Conservation (phyloP, 1,284 basidiomycete genomes). For the Marasmius fiardii region DNA sequence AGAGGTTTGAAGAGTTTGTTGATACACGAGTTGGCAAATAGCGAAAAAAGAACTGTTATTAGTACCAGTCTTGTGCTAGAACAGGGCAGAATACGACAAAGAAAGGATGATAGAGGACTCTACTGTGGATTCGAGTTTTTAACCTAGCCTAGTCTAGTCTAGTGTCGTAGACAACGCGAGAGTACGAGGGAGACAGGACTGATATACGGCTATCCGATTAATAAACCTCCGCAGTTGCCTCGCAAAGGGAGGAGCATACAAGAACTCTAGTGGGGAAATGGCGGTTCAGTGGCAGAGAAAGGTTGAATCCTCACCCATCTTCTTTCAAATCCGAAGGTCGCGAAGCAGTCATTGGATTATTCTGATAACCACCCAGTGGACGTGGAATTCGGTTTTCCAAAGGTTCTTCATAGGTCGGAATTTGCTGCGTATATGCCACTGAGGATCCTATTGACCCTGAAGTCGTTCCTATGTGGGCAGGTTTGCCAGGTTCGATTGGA, state of each 20-base stretch:
- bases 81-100: slow-evolving; percentile 62
- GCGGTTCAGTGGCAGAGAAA: slow-evolving; percentile 10
- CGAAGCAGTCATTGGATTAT: slow-evolving; percentile 51
- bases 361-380: slow-evolving; percentile 37
- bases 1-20: slow-evolving; percentile 20
- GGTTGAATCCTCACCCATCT: slow-evolving; percentile 82
- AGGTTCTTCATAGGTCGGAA: slow-evolving; percentile 69
- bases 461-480: slow-evolving; percentile 10
- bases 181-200: slow-evolving; percentile 58
- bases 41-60: slow-evolving; percentile 50
- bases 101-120: slow-evolving; percentile 53
- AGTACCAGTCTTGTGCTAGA: slow-evolving; percentile 68
- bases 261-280: slow-evolving; percentile 1
- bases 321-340: slow-evolving; percentile 96
- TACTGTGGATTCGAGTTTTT: slow-evolving; percentile 57
- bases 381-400: slow-evolving; percentile 45
- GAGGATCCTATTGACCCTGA: slow-evolving; percentile 19
- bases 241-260: slow-evolving; percentile 13
- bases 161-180: slow-evolving; percentile 56
- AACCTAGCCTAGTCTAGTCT: slow-evolving; percentile 71
- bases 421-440: slow-evolving; percentile 56
- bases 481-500: slow-evolving; percentile 15
- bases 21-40: slow-evolving; percentile 30
- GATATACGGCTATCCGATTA: slow-evolving; percentile 42
- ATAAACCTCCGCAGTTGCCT: slow-evolving; percentile 18